These are phyloP conservation scores for Allantophomopsis cytisporea DNA, from an alignment of 2,329 filamentous ascomycete genomes.

Conservation along the genomic window DNA sequence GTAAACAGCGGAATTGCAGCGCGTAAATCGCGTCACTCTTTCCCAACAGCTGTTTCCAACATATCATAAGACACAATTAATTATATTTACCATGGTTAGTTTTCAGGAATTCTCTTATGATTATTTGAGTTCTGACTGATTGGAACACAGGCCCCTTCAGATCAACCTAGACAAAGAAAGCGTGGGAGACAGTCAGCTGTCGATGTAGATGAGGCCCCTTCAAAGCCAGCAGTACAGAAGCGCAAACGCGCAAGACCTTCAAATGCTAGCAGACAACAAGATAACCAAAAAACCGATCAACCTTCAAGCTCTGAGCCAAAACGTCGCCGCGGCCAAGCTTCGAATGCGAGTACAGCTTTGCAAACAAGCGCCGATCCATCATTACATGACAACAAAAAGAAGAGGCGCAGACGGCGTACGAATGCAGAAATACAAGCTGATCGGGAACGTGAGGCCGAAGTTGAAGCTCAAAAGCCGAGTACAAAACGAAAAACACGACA, in stretches of 20 bases:
- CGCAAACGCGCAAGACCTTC: slow-evolving; percentile 4
- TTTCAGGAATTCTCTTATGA: no score
- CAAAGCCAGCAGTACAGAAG: slow-evolving; percentile 4
- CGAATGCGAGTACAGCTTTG: neutral
- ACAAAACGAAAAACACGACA: slow-evolving; percentile 3
- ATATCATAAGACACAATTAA: no score
- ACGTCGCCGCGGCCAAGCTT: slow-evolving; percentile 4
- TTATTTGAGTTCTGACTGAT: no score
- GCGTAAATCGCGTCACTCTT: no score
- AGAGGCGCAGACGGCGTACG: neutral
- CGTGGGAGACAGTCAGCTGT: slow-evolving; percentile 3
- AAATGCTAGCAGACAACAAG: slow-evolving; percentile 1
- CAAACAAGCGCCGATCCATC: no score
- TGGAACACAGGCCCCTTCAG: no score
- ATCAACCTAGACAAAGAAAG: neutral
- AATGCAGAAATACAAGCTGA: no score
- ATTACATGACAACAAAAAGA: neutral
- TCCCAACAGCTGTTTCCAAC: no score
- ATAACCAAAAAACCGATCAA: neutral
- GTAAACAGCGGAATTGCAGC: no score
- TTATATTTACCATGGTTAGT: no score
- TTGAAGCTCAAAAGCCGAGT: neutral
- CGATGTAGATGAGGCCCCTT: neutral
- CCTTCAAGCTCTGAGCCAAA: neutral
- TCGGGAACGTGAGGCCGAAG: neutral